Evolutionary conservation across 208 protist species (phyloP).

Genomic region (Acanthamoeba castellanii): DNA sequence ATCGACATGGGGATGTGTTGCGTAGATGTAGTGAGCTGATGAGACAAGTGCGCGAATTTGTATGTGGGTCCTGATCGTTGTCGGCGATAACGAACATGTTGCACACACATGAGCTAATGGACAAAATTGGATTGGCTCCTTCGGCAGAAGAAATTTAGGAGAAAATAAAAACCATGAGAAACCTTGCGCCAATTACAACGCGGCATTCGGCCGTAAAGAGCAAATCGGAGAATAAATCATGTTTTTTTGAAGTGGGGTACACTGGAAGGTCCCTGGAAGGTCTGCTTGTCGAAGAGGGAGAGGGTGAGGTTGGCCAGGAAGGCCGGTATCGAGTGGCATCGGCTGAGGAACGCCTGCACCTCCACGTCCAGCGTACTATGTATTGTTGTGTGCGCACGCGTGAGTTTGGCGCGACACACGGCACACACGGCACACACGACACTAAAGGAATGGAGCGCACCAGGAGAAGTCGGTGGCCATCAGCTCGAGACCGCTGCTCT

Average conservation of each 20-base stretch:
- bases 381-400: not conserved
- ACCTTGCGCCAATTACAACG: no score
- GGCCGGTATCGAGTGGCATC: conserved; percentile 9
- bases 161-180: no score
- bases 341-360: conserved; percentile 7
- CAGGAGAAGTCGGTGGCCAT: conserved; percentile 32
- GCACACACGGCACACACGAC: not conserved
- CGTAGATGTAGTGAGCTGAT: no score
- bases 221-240: no score
- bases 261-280: conserved; percentile 25
- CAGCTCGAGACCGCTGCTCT: not conserved
- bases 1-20: not conserved
- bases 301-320: conserved; percentile 36
- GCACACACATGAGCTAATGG: no score
- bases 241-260: no score
- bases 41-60: no score
- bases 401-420: not conserved
- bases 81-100: no score
- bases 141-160: no score
- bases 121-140: no score
- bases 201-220: no score
- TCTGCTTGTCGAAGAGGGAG: conserved; percentile 33
- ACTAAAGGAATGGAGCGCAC: not conserved
- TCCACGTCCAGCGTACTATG: conserved; percentile 22
- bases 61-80: no score